Percentiles rank a stretch among this genome's conserved stretches.
phyloP scores from a whole-genome alignment of 306 rosid genomes.

The Hippophae tibetana region DNA sequence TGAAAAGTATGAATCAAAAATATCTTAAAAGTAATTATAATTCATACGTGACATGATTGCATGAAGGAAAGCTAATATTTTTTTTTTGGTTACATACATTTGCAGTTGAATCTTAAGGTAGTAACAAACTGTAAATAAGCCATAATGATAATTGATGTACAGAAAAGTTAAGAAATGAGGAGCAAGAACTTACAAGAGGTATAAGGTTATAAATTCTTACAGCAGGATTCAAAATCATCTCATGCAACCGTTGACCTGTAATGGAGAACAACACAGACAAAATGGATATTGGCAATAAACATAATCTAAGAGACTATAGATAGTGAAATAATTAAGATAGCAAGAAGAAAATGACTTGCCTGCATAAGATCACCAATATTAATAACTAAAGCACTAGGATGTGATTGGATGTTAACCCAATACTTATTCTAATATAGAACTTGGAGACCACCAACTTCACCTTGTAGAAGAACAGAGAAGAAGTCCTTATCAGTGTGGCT shows the following conservation, averaged over 20 bases:
- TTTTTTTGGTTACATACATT: too few species aligned
- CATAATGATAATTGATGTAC: neutral
- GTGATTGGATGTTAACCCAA: slow-evolving; percentile 6
- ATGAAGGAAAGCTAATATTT: too few species aligned
- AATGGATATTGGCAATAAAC: neutral
- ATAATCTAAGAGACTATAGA: too few species aligned
- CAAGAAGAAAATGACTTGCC: neutral
- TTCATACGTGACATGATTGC: too few species aligned
- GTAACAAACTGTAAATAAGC: neutral
- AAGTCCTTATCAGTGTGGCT: slow-evolving; percentile 31
- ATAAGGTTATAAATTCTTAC: slow-evolving; percentile 33
- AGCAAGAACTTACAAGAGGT: slow-evolving; percentile 52
- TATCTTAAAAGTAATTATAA: too few species aligned
- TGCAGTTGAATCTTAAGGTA: neutral
- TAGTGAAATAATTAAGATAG: too few species aligned
- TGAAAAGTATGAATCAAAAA: neutral
- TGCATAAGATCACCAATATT: slow-evolving; percentile 17
- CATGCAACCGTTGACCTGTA: slow-evolving; percentile 79
- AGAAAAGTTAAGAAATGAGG: slow-evolving; percentile 3
- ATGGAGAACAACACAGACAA: slow-evolving; percentile 14
- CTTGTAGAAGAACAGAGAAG: slow-evolving; percentile 39
- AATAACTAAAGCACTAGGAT: slow-evolving; percentile 8
- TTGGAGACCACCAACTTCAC: slow-evolving; percentile 47
- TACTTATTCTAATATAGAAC: slow-evolving; percentile 13
- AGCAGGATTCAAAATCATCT: slow-evolving; percentile 68